Evolutionary conservation across 2,329 filamentous ascomycete species (phyloP).

Genomic region (Daldinia eschscholtzii): DNA sequence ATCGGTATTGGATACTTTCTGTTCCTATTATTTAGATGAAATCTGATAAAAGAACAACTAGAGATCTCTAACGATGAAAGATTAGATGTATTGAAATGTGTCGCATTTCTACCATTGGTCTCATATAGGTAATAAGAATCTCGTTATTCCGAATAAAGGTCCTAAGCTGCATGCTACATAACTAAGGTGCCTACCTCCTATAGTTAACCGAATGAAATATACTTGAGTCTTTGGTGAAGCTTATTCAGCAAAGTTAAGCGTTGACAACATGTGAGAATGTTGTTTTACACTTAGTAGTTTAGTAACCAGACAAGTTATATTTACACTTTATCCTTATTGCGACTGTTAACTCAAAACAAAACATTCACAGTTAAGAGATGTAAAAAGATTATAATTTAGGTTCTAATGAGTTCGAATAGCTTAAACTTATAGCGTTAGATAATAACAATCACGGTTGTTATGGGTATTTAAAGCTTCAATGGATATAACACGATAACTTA

Average conservation of each 20-base stretch:
- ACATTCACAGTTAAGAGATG: no score
- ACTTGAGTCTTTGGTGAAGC: no score
- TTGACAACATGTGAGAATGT: no score
- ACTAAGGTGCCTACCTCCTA: no score
- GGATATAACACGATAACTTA: neutral
- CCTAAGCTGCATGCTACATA: no score
- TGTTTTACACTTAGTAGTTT: no score
- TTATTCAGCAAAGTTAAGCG: no score
- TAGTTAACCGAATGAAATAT: no score
- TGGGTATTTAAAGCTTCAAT: neutral
- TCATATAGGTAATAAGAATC: neutral
- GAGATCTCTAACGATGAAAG: neutral
- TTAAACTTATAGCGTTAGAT: neutral
- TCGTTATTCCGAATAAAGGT: neutral
- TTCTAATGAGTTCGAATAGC: neutral
- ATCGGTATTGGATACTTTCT: constrained; percentile 12
- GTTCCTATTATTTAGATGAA: constrained; percentile 5
- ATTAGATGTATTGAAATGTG: neutral
- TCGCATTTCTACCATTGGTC: neutral
- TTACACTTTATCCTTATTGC: no score
- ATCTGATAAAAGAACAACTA: constrained; percentile 7
- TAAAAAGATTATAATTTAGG: no score
- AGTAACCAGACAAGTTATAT: no score
- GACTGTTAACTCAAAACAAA: no score
- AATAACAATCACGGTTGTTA: neutral